Conservation (phyloP, 257 asterid genomes). For the Echites panduratus region DNA sequence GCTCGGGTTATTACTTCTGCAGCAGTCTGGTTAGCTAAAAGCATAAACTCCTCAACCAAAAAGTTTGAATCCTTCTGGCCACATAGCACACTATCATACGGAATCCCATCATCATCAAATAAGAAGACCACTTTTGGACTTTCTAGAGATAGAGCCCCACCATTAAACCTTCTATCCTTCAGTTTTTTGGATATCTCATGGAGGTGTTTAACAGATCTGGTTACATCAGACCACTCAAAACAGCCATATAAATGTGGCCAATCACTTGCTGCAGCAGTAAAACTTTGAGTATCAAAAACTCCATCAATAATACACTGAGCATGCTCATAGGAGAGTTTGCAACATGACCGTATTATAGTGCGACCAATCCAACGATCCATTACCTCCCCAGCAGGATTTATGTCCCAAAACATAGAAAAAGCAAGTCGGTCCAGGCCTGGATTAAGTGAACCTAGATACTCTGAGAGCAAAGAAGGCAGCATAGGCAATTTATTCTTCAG, state of each 20-base stretch:
- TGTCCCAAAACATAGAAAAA: constrained; percentile 80
- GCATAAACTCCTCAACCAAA: constrained; percentile 87
- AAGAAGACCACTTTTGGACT: constrained; percentile 63
- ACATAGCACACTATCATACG: constrained; percentile 49
- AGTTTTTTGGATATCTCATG: constrained; percentile 45
- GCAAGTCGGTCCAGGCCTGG: constrained; percentile 87
- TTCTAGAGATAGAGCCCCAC: constrained; percentile 79
- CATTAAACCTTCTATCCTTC: constrained; percentile 52
- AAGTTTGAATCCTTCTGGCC: constrained; percentile 49
- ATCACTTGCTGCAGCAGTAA: constrained; percentile 16
- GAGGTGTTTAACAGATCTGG: constrained; percentile 51
- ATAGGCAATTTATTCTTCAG: constrained; percentile 28
- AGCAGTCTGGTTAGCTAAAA: constrained; percentile 80
- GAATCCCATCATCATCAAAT: constrained; percentile 70
- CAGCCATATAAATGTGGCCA: constrained; percentile 23
- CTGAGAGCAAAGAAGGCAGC: constrained; percentile 63
- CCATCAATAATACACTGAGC: constrained; percentile 71
- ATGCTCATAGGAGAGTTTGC: constrained; percentile 86
- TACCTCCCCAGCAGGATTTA: constrained; percentile 58
- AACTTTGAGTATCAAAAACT: constrained; percentile 26
- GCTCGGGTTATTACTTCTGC: constrained; percentile 90
- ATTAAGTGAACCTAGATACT: constrained; percentile 68
- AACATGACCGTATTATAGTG: constrained; percentile 62
- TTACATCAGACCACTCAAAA: constrained; percentile 37
- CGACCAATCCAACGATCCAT: constrained; percentile 80